Percentiles rank a stretch among this genome's conserved stretches.
phyloP scores from a whole-genome alignment of 2,329 filamentous ascomycete species.

The Aspergillus spinulosporus region DNA sequence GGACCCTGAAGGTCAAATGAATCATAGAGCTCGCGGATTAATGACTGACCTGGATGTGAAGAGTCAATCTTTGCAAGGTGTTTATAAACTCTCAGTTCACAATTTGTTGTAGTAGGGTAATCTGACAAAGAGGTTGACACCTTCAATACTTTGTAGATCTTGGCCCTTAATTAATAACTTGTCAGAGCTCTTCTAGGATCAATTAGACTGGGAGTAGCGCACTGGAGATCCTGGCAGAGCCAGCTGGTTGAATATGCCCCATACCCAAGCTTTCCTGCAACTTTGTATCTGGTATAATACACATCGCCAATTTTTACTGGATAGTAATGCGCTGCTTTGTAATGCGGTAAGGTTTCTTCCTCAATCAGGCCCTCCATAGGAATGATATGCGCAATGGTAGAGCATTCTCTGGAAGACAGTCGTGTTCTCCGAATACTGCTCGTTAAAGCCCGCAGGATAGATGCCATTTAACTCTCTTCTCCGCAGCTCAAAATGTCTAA shows the following conservation, averaged over 20 bases:
- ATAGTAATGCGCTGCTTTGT: slow-evolving; percentile 40
- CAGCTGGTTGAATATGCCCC: slow-evolving; percentile 47
- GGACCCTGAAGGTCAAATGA: slow-evolving; percentile 31
- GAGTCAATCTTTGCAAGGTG: slow-evolving; percentile 27
- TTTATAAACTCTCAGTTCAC: slow-evolving; percentile 30
- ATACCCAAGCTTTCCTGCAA: slow-evolving; percentile 41
- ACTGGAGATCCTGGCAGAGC: slow-evolving; percentile 41
- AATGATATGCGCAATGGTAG: too few species aligned
- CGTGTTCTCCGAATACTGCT: too few species aligned
- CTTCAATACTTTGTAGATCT: slow-evolving; percentile 22
- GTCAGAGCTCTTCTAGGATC: too few species aligned
- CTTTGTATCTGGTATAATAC: slow-evolving; percentile 24
- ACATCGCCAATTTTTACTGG: slow-evolving; percentile 41
- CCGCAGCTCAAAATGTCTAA: too few species aligned
- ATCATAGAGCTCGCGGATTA: slow-evolving; percentile 35
- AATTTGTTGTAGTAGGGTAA: slow-evolving; percentile 22
- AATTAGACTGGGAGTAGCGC: not conserved
- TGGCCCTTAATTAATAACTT: not conserved
- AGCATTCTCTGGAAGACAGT: too few species aligned
- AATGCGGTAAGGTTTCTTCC: slow-evolving; percentile 38
- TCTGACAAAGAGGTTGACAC: slow-evolving; percentile 27
- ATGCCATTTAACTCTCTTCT: too few species aligned
- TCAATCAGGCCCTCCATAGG: slow-evolving; percentile 4
- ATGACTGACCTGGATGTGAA: slow-evolving; percentile 25
- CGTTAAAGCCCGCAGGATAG: too few species aligned